These are phyloP conservation scores for Coemansia asiatica DNA, from an alignment of 192 early-diverging fungal species.

Conservation along the genomic window DNA sequence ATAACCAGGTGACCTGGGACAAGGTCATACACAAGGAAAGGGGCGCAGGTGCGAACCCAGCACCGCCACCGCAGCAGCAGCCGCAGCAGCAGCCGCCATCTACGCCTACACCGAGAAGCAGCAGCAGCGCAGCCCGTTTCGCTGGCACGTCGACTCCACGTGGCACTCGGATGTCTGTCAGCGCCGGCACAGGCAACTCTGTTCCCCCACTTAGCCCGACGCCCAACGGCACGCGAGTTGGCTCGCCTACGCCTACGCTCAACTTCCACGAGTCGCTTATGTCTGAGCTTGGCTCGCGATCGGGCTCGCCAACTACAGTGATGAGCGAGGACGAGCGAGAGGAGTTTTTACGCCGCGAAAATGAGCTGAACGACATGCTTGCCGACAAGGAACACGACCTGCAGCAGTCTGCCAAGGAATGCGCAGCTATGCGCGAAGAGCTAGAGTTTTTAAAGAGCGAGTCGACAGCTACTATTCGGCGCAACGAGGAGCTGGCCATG, in stretches of 20 bases:
- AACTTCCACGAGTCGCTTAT: constrained; percentile 49
- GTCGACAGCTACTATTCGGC: constrained; percentile 56
- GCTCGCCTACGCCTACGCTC: constrained; percentile 45
- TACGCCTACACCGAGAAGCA: constrained; percentile 22
- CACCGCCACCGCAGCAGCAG: constrained; percentile 12
- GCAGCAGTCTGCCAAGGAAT: constrained; percentile 58
- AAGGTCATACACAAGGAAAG: constrained; percentile 32
- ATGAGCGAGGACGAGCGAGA: constrained; percentile 90
- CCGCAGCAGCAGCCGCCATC: constrained; percentile 22
- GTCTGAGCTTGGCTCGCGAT: constrained; percentile 46
- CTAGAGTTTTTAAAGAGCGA: constrained; percentile 67
- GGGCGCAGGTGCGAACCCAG: background rate
- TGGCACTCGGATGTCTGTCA: constrained; percentile 38
- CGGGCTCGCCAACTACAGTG: constrained; percentile 71
- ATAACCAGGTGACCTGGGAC: constrained; percentile 58
- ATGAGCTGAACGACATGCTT: constrained; percentile 91
- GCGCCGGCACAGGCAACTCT: constrained; percentile 42
- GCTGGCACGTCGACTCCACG: constrained; percentile 37
- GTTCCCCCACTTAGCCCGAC: constrained; percentile 42
- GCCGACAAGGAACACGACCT: constrained; percentile 89
- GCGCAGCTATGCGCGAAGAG: constrained; percentile 72
- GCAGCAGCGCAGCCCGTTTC: constrained; percentile 21
- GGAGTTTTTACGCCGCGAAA: constrained; percentile 92
- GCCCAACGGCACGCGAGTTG: constrained; percentile 34
- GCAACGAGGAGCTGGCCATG: constrained; percentile 71